phyloP scores from a whole-genome alignment of 108 stramenopile species.

The Parietichytrium sp. region DNA sequence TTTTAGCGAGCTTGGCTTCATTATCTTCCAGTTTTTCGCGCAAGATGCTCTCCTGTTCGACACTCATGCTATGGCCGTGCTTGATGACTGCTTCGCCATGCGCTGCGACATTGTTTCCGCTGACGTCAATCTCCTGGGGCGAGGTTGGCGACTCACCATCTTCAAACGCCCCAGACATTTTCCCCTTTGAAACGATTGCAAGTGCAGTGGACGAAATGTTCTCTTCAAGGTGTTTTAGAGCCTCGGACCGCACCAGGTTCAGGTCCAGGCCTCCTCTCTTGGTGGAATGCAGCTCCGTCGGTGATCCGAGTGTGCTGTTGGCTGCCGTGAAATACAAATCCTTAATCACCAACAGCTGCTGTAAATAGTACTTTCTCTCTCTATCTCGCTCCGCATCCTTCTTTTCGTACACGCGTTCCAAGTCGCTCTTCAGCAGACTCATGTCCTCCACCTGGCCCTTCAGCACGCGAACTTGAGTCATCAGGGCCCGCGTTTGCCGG shows the following conservation, averaged over 20 bases:
- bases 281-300: no score
- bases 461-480: constrained; percentile 27
- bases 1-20: background rate
- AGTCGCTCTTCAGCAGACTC: background rate
- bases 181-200: background rate
- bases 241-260: background rate
- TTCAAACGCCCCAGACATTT: background rate
- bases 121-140: no score
- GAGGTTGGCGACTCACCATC: no score
- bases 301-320: no score
- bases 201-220: background rate
- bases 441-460: background rate
- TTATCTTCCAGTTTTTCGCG: background rate
- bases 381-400: background rate
- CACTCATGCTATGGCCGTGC: no score
- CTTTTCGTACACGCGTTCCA: background rate
- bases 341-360: constrained; percentile 17
- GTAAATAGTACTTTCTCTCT: background rate
- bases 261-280: background rate
- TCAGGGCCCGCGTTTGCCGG: background rate
- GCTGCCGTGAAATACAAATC: constrained; percentile 19
- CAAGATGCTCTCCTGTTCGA: background rate
- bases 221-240: background rate
- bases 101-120: background rate
- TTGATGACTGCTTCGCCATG: no score